These are phyloP conservation scores for Talaromyces piceae DNA, from an alignment of 2,329 filamentous ascomycete species.

Conservation along the genomic window DNA sequence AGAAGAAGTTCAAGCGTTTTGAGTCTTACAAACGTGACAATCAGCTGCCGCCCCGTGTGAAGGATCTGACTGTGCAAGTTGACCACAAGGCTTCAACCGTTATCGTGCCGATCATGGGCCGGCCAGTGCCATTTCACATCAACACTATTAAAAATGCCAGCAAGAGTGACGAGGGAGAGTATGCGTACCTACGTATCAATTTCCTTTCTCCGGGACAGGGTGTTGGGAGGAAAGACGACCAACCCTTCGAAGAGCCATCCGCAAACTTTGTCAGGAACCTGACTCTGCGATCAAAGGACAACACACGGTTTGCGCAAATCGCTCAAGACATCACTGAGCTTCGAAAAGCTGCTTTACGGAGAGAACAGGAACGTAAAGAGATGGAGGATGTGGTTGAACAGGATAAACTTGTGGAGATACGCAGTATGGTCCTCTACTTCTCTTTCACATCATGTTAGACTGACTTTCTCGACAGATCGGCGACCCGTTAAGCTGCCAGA, in stretches of 20 bases:
- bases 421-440: conserved; percentile 54
- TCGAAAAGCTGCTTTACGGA: conserved; percentile 84
- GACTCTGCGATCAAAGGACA: conserved; percentile 87
- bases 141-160: conserved; percentile 98
- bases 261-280: conserved; percentile 94
- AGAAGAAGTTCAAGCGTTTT: conserved; percentile 98
- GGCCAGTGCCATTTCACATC: conserved; percentile 96
- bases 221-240: conserved; percentile 93
- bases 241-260: conserved; percentile 92
- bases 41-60: conserved; percentile 74
- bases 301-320: conserved; percentile 82
- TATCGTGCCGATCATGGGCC: conserved; percentile 92
- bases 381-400: conserved; percentile 99
- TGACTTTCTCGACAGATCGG: conserved; percentile 62
- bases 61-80: conserved; percentile 81
- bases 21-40: conserved; percentile 99
- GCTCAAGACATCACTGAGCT: conserved; percentile 90
- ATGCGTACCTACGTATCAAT: conserved; percentile 90
- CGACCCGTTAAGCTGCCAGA: conserved; percentile 86
- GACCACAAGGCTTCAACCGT: conserved; percentile 86
- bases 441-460: conserved; percentile 14
- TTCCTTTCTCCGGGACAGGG: conserved; percentile 95
- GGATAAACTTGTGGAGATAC: conserved; percentile 90
- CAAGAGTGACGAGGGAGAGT: conserved; percentile 93
- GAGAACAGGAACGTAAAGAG: conserved; percentile 98